Evolutionary conservation across 2,329 filamentous ascomycete genomes (phyloP).

Genomic region (Pseudogymnoascus sp.): DNA sequence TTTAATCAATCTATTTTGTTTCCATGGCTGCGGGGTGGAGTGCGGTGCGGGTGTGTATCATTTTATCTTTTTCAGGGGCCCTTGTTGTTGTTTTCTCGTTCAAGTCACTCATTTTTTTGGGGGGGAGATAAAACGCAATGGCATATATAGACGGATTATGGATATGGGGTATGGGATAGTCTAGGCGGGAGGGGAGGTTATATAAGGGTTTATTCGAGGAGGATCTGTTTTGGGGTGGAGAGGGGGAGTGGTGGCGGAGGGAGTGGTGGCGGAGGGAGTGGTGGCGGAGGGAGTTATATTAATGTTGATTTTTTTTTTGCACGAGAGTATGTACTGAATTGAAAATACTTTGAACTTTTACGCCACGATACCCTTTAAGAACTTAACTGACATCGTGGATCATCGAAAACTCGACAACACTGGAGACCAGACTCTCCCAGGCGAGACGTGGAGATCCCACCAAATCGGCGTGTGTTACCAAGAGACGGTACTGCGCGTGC

Average conservation of each 20-base stretch:
- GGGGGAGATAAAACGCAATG: neutral
- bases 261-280: too few relatives aligned
- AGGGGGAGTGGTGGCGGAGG: neutral
- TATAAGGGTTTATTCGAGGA: neutral
- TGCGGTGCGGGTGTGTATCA: neutral
- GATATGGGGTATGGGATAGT: neutral
- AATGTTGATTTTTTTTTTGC: neutral
- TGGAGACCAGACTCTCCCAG: too few relatives aligned
- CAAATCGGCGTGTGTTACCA: too few relatives aligned
- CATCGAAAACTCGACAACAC: too few relatives aligned
- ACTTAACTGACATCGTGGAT: too few relatives aligned
- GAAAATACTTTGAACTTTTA: neutral
- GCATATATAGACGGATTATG: neutral
- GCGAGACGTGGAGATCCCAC: too few relatives aligned
- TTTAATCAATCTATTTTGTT: neutral
- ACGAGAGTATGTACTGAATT: conserved; percentile 2
- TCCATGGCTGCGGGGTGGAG: neutral
- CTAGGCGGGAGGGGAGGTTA: neutral
- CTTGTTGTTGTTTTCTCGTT: neutral
- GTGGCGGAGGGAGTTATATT: neutral
- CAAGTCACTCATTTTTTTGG: neutral
- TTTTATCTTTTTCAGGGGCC: neutral
- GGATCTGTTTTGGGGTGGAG: neutral
- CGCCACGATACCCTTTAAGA: too few relatives aligned
- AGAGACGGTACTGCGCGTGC: too few relatives aligned